Percentiles rank a stretch among this genome's conserved stretches.
Evolutionary conservation across 257 asterid species (phyloP).

Genomic region (Prunella vulgaris): DNA sequence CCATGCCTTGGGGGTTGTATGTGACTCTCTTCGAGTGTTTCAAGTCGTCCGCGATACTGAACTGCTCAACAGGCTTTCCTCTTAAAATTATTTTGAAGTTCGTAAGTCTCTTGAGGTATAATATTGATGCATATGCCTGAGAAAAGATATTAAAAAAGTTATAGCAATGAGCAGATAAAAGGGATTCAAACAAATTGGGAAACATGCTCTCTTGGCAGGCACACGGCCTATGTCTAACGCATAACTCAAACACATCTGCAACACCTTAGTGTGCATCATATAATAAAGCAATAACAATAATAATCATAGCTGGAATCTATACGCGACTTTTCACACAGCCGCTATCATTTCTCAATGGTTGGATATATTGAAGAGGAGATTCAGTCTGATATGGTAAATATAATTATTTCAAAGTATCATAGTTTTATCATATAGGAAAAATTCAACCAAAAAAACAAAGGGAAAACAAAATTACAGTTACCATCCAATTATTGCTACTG

Average conservation of each 20-base stretch:
- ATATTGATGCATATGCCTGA: conserved; percentile 87
- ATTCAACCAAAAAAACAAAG: not conserved
- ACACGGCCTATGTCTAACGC: not conserved
- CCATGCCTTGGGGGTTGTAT: conserved; percentile 57
- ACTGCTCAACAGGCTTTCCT: conserved; percentile 82
- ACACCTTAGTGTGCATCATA: not conserved
- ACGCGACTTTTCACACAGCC: not conserved
- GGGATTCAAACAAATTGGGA: conserved; percentile 1
- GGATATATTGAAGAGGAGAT: not conserved
- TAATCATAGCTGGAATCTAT: not conserved
- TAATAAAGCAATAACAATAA: not conserved
- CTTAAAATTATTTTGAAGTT: conserved; percentile 72
- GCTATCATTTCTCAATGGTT: not conserved
- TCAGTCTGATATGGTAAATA: conserved; percentile 12
- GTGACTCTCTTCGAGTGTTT: conserved; percentile 44
- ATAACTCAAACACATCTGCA: too few species aligned
- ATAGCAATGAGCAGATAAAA: conserved; percentile 16
- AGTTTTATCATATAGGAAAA: not conserved
- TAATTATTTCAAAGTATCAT: not conserved
- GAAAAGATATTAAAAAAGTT: conserved; percentile 22
- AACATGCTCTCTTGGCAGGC: not conserved
- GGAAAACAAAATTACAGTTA: not conserved
- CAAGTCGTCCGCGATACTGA: conserved; percentile 61
- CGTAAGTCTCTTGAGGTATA: conserved; percentile 64
- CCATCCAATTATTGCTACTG: not conserved